Evolutionary conservation across 1,139 yeast genomes (phyloP).

Genomic region (Suhomyces anneliseae): DNA sequence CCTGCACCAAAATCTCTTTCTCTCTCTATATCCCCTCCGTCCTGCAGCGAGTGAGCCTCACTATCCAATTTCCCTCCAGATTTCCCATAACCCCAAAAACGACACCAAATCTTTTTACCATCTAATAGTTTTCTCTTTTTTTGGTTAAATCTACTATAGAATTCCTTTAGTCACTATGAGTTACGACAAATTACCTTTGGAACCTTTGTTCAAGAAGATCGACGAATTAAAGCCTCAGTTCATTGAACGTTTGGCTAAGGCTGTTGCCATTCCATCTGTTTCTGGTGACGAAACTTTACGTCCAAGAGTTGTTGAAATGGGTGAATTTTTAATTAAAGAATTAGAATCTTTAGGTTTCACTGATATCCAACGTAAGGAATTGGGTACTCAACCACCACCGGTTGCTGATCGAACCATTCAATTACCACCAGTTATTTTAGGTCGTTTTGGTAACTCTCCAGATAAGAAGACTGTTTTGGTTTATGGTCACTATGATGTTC

Average conservation of each 20-base stretch:
- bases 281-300: constrained; percentile 86
- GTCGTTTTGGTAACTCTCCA: constrained; percentile 81
- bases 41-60: neutral
- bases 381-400: constrained; percentile 90
- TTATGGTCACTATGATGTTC: constrained; percentile 97
- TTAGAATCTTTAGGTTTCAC: constrained; percentile 70
- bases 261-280: constrained; percentile 92
- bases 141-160: too few species aligned
- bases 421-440: constrained; percentile 91
- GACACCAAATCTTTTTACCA: neutral
- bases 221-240: constrained; percentile 71
- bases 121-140: neutral
- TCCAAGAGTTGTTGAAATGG: constrained; percentile 85
- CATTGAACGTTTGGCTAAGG: constrained; percentile 67
- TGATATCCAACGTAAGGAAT: constrained; percentile 76
- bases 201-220: constrained; percentile 56
- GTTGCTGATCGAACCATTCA: constrained; percentile 61
- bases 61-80: neutral
- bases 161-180: constrained; percentile 19
- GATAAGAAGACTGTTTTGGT: constrained; percentile 81
- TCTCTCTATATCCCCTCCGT: neutral
- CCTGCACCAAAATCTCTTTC: neutral
- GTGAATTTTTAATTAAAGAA: constrained; percentile 72
- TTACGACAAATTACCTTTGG: constrained; percentile 43
- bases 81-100: neutral